A percentile compares a stretch with the other conserved stretches of the same genome.
These are phyloP conservation scores for Eutrema japonicum DNA, from an alignment of 345 rosid species.

Conservation along the genomic window DNA sequence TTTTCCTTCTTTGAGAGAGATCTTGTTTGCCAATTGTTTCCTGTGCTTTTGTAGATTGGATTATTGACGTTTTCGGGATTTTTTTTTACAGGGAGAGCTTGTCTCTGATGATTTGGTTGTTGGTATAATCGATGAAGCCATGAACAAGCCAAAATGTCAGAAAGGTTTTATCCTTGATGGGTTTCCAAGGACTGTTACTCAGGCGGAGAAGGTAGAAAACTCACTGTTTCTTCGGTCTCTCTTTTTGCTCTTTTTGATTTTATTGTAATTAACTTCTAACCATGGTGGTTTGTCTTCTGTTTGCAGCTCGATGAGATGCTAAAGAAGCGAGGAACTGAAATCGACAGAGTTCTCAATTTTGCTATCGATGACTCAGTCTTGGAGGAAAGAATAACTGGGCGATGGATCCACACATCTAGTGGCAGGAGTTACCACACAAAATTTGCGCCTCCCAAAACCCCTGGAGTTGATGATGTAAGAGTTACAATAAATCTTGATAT, in stretches of 20 bases:
- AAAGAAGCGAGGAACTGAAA: conserved; percentile 65
- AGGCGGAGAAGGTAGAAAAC: conserved; percentile 73
- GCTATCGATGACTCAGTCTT: conserved; percentile 81
- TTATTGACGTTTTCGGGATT: conserved; percentile 13
- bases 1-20: background rate
- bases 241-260: background rate
- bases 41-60: conserved; percentile 18
- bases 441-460: conserved; percentile 74
- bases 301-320: conserved; percentile 92
- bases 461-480: conserved; percentile 81
- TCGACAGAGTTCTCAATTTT: conserved; percentile 84
- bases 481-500: background rate
- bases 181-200: conserved; percentile 84
- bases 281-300: conserved; percentile 7
- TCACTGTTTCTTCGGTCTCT: background rate
- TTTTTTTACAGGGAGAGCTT: conserved; percentile 60
- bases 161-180: conserved; percentile 95
- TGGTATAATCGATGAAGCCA: conserved; percentile 90
- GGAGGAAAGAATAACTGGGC: conserved; percentile 94
- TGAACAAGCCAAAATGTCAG: conserved; percentile 83
- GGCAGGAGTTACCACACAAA: conserved; percentile 89
- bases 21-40: background rate
- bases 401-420: conserved; percentile 93
- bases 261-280: no score
- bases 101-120: conserved; percentile 96